Evolutionary conservation across 192 early-diverging fungal species (phyloP).

Genomic region (Linnemannia hyalina): DNA sequence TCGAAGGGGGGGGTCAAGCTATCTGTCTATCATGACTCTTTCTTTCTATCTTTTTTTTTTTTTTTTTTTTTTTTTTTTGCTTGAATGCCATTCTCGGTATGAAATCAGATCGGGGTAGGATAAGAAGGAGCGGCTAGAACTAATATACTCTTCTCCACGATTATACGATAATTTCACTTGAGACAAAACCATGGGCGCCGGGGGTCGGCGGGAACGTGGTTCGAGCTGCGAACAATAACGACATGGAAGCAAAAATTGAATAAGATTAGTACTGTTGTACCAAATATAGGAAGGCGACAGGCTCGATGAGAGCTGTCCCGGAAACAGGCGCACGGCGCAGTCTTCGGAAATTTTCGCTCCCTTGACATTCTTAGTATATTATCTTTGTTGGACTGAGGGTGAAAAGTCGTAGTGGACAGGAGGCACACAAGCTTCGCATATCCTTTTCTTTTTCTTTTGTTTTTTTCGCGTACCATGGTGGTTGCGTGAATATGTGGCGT

Average conservation of each 20-base stretch:
- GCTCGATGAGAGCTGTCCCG: neutral
- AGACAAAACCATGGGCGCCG: no score
- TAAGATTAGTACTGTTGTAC: neutral
- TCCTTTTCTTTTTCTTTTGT: neutral
- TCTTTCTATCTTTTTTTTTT: no score
- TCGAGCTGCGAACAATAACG: no score
- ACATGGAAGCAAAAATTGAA: neutral
- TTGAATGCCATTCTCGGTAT: no score
- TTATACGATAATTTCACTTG: no score
- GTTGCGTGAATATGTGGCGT: neutral
- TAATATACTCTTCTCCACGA: no score
- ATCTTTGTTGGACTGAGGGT: neutral
- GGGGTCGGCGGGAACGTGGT: no score
- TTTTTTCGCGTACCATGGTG: neutral
- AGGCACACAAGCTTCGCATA: neutral
- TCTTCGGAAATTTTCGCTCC: neutral
- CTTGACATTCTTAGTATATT: neutral
- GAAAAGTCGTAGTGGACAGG: neutral
- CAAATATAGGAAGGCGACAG: neutral
- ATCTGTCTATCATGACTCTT: no score
- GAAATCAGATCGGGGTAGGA: no score
- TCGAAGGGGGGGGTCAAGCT: no score
- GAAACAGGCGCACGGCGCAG: constrained; percentile 8
- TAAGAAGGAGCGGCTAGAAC: no score
- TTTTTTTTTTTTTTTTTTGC: no score